Percentiles rank a stretch among this genome's conserved stretches.
phyloP scores from a whole-genome alignment of 2,329 filamentous ascomycete species.

The Dothideomycetes sp. region DNA sequence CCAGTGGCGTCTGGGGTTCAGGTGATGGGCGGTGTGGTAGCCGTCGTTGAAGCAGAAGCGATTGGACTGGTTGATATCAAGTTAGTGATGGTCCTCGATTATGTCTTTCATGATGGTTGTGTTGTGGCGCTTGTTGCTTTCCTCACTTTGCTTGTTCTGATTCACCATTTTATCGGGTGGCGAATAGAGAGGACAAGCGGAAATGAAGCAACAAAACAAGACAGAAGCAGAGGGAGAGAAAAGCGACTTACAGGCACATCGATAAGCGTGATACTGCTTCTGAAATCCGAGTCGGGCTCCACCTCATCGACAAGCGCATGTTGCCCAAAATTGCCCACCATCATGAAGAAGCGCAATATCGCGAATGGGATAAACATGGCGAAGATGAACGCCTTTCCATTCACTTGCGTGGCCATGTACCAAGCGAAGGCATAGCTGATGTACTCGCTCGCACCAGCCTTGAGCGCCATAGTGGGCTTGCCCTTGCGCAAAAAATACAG shows the following conservation, averaged over 20 bases:
- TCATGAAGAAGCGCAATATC: conserved; percentile 58
- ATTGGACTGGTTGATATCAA: conserved; percentile 49
- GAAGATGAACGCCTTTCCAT: conserved; percentile 49
- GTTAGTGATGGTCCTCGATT: background rate
- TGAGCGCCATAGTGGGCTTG: conserved; percentile 43
- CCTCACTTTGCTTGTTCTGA: no score
- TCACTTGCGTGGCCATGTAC: conserved; percentile 36
- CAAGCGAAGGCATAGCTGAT: conserved; percentile 43
- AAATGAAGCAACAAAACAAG: no score
- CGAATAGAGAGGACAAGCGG: no score
- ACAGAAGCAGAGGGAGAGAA: background rate
- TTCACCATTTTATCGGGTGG: no score
- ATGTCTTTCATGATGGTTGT: background rate
- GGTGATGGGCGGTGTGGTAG: conserved; percentile 71
- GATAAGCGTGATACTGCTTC: conserved; percentile 68
- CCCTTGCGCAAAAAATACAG: conserved; percentile 58
- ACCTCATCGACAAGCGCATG: conserved; percentile 68
- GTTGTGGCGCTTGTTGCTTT: no score
- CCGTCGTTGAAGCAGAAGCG: conserved; percentile 75
- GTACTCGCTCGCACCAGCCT: conserved; percentile 51
- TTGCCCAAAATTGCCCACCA: conserved; percentile 79
- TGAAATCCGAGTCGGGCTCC: conserved; percentile 66
- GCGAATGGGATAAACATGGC: conserved; percentile 56
- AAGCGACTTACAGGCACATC: conserved; percentile 56
- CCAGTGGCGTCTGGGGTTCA: conserved; percentile 71